phyloP scores from a whole-genome alignment of 441 rosid genomes.

The Syzygium malaccense region DNA sequence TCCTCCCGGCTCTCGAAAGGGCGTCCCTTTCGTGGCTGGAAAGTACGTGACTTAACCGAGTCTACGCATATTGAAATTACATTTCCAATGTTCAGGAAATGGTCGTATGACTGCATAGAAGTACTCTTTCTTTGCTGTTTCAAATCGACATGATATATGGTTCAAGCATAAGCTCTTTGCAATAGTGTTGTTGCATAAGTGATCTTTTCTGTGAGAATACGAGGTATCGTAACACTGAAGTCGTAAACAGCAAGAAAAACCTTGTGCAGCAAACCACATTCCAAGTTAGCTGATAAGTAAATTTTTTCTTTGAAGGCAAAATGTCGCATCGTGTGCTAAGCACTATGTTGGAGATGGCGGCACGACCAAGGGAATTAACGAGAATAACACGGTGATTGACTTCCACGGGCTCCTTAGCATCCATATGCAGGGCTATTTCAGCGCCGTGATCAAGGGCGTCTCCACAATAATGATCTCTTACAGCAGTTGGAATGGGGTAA shows the following conservation, averaged over 20 bases:
- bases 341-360: conserved; percentile 92
- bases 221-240: background rate
- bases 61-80: background rate
- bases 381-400: conserved; percentile 68
- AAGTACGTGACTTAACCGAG: background rate
- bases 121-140: background rate
- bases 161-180: background rate
- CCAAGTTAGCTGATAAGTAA: background rate
- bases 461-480: conserved; percentile 79
- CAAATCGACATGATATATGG: background rate
- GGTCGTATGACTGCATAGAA: background rate
- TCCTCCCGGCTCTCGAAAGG: conserved; percentile 4
- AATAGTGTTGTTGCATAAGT: background rate
- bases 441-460: conserved; percentile 55
- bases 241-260: background rate
- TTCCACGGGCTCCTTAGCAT: conserved; percentile 46
- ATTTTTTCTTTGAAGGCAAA: background rate
- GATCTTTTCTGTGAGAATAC: background rate
- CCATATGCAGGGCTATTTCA: conserved; percentile 71
- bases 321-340: conserved; percentile 27
- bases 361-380: conserved; percentile 66
- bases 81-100: background rate
- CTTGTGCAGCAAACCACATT: background rate
- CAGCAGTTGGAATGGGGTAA: conserved; percentile 75
- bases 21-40: conserved; percentile 1